Conservation (phyloP, 441 rosid genomes). For the Biscutella auriculata region DNA sequence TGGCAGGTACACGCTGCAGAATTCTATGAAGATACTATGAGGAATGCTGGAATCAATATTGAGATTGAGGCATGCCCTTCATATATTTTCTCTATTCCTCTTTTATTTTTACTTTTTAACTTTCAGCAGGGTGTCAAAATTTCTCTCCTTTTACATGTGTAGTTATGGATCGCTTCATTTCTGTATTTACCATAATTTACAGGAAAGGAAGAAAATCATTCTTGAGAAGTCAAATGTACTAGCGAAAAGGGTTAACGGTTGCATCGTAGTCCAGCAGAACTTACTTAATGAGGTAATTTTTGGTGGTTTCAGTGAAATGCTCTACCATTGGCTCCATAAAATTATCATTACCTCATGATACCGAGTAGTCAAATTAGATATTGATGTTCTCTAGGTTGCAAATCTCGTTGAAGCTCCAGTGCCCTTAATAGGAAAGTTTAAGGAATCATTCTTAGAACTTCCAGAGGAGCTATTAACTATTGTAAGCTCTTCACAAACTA, state of each 20-base stretch:
- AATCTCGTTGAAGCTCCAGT: slow-evolving; percentile 94
- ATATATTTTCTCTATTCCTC: background rate
- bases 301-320: slow-evolving; percentile 15
- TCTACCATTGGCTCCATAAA: background rate
- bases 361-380: background rate
- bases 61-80: slow-evolving; percentile 54
- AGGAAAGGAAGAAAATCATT: slow-evolving; percentile 65
- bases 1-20: slow-evolving; percentile 75
- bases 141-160: background rate
- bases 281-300: slow-evolving; percentile 65
- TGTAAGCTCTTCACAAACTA: slow-evolving; percentile 37
- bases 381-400: slow-evolving; percentile 49
- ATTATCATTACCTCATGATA: background rate
- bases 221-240: slow-evolving; percentile 46
- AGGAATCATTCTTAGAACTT: slow-evolving; percentile 78
- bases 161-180: slow-evolving; percentile 12
- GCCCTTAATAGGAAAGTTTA: slow-evolving; percentile 74
- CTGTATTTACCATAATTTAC: slow-evolving; percentile 9
- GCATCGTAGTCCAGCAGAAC: slow-evolving; percentile 38
- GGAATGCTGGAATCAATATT: slow-evolving; percentile 66
- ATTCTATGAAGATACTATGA: slow-evolving; percentile 50
- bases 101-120: background rate
- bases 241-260: slow-evolving; percentile 64
- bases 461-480: slow-evolving; percentile 76
- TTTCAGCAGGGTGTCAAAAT: background rate